These are phyloP conservation scores for Exophiala sp. DNA, from an alignment of 2,329 filamentous ascomycete species.

Conservation along the genomic window DNA sequence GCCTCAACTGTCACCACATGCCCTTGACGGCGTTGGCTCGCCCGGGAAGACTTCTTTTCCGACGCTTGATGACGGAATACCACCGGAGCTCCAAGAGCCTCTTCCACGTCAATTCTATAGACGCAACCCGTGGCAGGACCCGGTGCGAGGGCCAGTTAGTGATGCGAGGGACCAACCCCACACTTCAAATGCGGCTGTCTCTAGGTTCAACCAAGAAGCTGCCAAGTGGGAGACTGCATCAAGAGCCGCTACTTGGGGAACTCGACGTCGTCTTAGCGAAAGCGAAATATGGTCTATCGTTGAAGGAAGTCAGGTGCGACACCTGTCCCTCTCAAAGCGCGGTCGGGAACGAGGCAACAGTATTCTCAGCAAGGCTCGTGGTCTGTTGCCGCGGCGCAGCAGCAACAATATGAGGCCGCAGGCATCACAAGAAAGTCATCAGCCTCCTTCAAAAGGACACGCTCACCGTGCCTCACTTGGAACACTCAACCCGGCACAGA, in stretches of 20 bases:
- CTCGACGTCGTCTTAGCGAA: constrained; percentile 43
- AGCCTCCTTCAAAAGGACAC: constrained; percentile 4
- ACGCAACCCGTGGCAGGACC: constrained; percentile 47
- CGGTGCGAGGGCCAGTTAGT: constrained; percentile 16
- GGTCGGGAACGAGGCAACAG: constrained; percentile 42
- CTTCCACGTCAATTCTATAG: constrained; percentile 36
- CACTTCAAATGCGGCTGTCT: constrained; percentile 52
- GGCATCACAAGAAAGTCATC: constrained; percentile 16
- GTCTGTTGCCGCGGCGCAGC: constrained; percentile 38
- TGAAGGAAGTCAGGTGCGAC: constrained; percentile 38
- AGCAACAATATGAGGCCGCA: constrained; percentile 43
- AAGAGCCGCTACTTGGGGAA: constrained; percentile 51
- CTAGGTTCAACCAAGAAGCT: constrained; percentile 45
- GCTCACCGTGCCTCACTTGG: constrained; percentile 27
- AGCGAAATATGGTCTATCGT: constrained; percentile 47
- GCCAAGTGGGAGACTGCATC: constrained; percentile 51
- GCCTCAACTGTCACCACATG: constrained; percentile 28
- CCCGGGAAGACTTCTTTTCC: constrained; percentile 28
- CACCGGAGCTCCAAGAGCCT: constrained; percentile 33
- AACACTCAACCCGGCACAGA: constrained; percentile 32
- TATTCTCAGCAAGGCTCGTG: constrained; percentile 35
- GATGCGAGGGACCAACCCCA: constrained; percentile 42
- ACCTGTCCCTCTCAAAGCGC: constrained; percentile 36
- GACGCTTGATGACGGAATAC: constrained; percentile 25
- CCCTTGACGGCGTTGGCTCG: constrained; percentile 15